Conservation (phyloP, 2,329 filamentous ascomycete genomes). For the Fusarium nodosum region DNA sequence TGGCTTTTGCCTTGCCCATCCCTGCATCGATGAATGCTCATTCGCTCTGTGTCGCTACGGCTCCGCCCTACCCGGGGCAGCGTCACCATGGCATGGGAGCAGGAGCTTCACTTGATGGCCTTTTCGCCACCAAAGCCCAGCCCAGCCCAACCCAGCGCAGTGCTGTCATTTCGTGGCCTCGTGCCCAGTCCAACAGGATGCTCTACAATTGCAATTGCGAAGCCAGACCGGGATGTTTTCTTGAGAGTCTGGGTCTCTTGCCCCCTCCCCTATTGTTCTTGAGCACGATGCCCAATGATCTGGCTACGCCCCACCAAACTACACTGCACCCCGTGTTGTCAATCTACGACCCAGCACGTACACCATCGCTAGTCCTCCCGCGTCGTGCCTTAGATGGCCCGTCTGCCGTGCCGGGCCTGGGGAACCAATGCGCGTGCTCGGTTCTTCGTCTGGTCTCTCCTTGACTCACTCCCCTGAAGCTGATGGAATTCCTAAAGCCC, state of each 20-base stretch:
- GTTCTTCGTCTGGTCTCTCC: conserved; percentile 40
- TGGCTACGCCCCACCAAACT: conserved; percentile 35
- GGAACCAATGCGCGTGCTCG: conserved; percentile 32
- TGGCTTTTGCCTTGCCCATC: conserved; percentile 40
- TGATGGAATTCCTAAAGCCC: conserved; percentile 26
- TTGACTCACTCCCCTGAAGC: conserved; percentile 41
- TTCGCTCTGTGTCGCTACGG: conserved; percentile 31
- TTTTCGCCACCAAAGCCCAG: conserved; percentile 38
- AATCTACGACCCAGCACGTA: conserved; percentile 26
- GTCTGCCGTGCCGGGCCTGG: conserved; percentile 41
- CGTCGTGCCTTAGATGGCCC: conserved; percentile 41
- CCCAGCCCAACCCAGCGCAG: conserved; percentile 12
- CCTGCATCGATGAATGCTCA: conserved; percentile 28
- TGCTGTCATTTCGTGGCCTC: conserved; percentile 34
- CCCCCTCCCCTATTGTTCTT: conserved; percentile 11
- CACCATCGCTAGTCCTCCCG: conserved; percentile 39
- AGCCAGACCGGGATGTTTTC: conserved; percentile 26
- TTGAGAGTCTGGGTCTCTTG: conserved; percentile 40
- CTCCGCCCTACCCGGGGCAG: conserved; percentile 41
- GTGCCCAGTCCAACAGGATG: conserved; percentile 23
- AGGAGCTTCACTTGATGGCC: conserved; percentile 37
- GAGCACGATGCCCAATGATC: conserved; percentile 47
- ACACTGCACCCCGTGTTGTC: conserved; percentile 35
- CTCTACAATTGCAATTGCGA: conserved; percentile 21
- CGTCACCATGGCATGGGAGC: conserved; percentile 27